These are phyloP conservation scores for Cordyceps pruinosa DNA, from an alignment of 2,329 filamentous ascomycete genomes.

Conservation along the genomic window DNA sequence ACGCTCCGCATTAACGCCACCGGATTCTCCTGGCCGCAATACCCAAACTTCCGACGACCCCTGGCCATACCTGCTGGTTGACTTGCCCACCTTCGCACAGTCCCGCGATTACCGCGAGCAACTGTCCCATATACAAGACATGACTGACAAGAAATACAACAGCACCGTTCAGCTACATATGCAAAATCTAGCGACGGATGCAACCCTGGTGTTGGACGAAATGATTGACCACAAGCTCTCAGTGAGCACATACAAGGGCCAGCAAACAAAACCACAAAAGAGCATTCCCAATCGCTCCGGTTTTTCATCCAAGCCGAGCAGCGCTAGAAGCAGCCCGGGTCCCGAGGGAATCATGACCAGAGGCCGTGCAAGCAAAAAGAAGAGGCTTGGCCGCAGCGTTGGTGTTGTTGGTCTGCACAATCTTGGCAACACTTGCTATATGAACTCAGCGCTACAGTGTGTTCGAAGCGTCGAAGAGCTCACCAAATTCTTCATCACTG, in stretches of 20 bases:
- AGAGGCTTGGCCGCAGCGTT: conserved; percentile 60
- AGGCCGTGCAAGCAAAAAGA: conserved; percentile 62
- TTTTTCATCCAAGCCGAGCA: conserved; percentile 31
- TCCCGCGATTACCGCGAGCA: conserved; percentile 22
- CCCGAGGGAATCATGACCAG: conserved; percentile 58
- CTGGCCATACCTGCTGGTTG: conserved; percentile 38
- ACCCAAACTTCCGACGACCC: conserved; percentile 24
- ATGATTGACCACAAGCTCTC: conserved; percentile 52
- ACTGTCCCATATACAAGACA: conserved; percentile 42
- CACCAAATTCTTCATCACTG: conserved; percentile 79
- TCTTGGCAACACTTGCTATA: conserved; percentile 96
- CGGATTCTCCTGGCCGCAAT: conserved; percentile 31
- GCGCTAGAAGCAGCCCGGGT: conserved; percentile 63
- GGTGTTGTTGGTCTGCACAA: conserved; percentile 83
- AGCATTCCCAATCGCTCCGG: conserved; percentile 23
- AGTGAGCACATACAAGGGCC: conserved; percentile 44
- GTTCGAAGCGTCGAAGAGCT: conserved; percentile 89
- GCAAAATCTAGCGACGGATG: conserved; percentile 62
- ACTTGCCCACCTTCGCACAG: conserved; percentile 47
- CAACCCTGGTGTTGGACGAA: conserved; percentile 80
- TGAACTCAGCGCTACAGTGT: conserved; percentile 96
- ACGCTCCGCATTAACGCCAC: conserved; percentile 31
- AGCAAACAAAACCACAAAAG: conserved; percentile 28
- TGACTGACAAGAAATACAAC: conserved; percentile 74
- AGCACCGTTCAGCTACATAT: conserved; percentile 60